Evolutionary conservation across 129 eudicot genomes (phyloP), one percentile per base, ranked within the genome.

Genomic region (Silybum marianum): DNA sequence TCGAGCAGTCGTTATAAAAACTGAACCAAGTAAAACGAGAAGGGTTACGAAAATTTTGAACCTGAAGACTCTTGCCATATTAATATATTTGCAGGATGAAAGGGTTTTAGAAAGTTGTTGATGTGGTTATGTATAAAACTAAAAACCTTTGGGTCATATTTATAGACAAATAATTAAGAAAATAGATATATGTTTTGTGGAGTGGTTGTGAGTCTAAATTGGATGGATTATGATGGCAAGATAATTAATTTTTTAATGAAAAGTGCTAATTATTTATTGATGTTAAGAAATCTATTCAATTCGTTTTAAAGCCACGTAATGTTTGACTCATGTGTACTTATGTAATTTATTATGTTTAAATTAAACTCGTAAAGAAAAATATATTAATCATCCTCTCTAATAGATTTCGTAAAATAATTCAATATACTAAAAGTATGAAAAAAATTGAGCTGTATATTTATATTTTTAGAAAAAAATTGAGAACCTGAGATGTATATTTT

Each of bases 11-110:
- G 71, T 78, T 72, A 83, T 13, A 71, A 78, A 28, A 23, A 48
- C 79, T 8, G 63, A 30, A 65, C 78, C 73, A 26, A 83, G 71
- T 78, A 83, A 78, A 78, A 78, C 83, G 24, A 83, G 30, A 78
- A 72, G 16, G 60, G 39, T 83, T 46, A 46, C 16, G 12, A 63
- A 67, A 40, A 60, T 72, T 42, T 72, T 69, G 79, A 10, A 62
- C 24, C 28, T 4, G 4, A 72, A 1, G 14, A 67, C 79, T 72
- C 23, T 72, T 16, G 69, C 44, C 86, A 83, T 83, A 9, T 39
- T 71, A n/a, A 39, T 60, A 72, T 77, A 4, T 72, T 34, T 83
- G 42, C 63, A 62, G 36, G 12, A 8, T 6, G 42, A 44, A 75
- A 72, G 24, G 63, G 11, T 21, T 63, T 58, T 28, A 30, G 28